Evolutionary conservation across 495 filamentous ascomycete species (phyloP), one percentile per base, ranked within the genome.

Genomic region (Elaphomyces granulatus): DNA sequence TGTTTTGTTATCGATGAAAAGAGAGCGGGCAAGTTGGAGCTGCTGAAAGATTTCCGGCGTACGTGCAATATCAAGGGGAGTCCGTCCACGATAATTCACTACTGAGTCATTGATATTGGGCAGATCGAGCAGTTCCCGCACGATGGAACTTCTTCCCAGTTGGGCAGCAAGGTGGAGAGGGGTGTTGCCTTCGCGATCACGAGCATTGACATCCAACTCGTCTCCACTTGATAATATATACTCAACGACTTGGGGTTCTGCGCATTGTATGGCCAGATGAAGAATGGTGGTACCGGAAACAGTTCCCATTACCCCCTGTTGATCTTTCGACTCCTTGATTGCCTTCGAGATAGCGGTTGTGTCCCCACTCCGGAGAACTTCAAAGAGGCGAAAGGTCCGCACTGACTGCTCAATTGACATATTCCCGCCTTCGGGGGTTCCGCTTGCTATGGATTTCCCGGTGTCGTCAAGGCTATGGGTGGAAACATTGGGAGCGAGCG

Each of bases 251-350:
- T 82, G 78, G 18, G 80, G 72, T 50, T 96, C 87, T 14, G 92
- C 92, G 51, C 90, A 98, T 55, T 96, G 90, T n/a, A 95, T 83
- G 18, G 90, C 87, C 37, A 98, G 66, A 57, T 96, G 92, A 12
- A 98, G 68, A 31, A 94, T 77, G 0, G 83, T 85, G 1, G 87
- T 90, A 30, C 87, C 85, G 14, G 87, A 44, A 7, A 63, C 58
- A 3, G 59, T 59, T 16, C 59, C 53, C 9, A 51, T 54, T 12
- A 53, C 62, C 12, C 64, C 58, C 8, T 60, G 52, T 18, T 55
- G 52, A 20, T 67, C 60, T 40, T 72, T 63, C 18, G 75, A 59
- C 49, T 93, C 85, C 41, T 80, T 78, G 44, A 94, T 81, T 7
- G 83, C 87, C 51, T 81, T 86, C 18, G 81, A 81, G 50, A 98